phyloP scores from a whole-genome alignment of 1,284 basidiomycete genomes.

The Sanghuangporus baumii region DNA sequence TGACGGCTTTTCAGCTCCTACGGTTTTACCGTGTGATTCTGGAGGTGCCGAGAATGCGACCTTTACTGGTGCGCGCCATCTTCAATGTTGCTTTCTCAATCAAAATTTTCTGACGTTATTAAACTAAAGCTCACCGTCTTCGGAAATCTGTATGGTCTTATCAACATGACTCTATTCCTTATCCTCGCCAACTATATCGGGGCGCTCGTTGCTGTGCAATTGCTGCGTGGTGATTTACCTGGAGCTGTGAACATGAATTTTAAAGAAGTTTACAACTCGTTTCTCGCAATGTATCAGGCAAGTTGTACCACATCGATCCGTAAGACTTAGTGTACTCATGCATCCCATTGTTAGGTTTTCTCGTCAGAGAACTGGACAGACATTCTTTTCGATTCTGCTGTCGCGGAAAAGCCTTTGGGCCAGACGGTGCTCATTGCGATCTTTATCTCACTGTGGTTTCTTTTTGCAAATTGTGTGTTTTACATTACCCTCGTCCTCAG shows the following conservation, averaged over 20 bases:
- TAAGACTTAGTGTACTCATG: background rate
- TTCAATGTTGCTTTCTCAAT: constrained; percentile 3
- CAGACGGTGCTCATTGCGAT: constrained; percentile 74
- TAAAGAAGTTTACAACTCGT: constrained; percentile 85
- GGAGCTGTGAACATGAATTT: constrained; percentile 66
- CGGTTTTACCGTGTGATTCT: constrained; percentile 95
- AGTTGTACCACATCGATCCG: constrained; percentile 5
- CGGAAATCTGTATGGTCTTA: constrained; percentile 87
- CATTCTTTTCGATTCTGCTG: constrained; percentile 69
- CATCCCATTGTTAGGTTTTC: constrained; percentile 58
- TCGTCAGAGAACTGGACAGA: constrained; percentile 95
- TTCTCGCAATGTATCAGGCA: constrained; percentile 78
- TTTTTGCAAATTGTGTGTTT: constrained; percentile 85
- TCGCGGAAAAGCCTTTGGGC: constrained; percentile 57
- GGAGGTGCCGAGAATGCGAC: constrained; percentile 81
- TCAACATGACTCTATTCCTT: constrained; percentile 93
- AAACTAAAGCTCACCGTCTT: constrained; percentile 72
- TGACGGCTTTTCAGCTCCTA: constrained; percentile 84
- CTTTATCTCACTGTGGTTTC: constrained; percentile 83
- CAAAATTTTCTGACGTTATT: constrained; percentile 17
- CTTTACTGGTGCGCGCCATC: constrained; percentile 53
- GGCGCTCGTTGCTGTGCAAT: constrained; percentile 74
- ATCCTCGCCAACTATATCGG: constrained; percentile 86
- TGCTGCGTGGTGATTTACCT: constrained; percentile 76
- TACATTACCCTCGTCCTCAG: constrained; percentile 4